phyloP scores from a whole-genome alignment of 345 rosid species.

The Citrus maxima region DNA sequence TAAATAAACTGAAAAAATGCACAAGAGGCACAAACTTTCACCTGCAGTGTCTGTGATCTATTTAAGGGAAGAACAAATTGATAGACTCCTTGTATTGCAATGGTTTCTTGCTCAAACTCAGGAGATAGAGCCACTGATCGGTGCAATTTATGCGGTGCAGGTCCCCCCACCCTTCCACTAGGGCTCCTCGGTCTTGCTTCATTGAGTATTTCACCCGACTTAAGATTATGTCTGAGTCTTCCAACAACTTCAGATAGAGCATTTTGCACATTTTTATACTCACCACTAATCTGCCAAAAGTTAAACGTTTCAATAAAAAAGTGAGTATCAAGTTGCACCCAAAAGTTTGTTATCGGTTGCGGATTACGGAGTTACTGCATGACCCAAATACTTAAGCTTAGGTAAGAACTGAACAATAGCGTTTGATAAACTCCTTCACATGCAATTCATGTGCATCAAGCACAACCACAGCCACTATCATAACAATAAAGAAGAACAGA shows the following conservation, averaged over 20 bases:
- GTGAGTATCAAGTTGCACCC: slow-evolving; percentile 5
- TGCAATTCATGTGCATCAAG: background rate
- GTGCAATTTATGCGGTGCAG: slow-evolving; percentile 9
- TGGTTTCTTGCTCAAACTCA: slow-evolving; percentile 5
- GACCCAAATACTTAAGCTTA: background rate
- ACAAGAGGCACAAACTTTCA: slow-evolving; percentile 17
- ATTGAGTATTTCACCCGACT: slow-evolving; percentile 31
- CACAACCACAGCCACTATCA: background rate
- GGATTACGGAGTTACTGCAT: too few species aligned
- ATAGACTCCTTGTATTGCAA: slow-evolving; percentile 11
- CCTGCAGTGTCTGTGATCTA: slow-evolving; percentile 28
- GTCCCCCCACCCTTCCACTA: slow-evolving; percentile 22
- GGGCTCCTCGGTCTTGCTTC: slow-evolving; percentile 26
- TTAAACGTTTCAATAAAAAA: background rate
- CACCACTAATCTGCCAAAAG: slow-evolving; percentile 43
- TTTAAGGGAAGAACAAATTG: slow-evolving; percentile 11
- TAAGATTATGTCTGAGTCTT: slow-evolving; percentile 35
- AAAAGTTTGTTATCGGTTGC: background rate
- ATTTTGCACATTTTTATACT: slow-evolving; percentile 36
- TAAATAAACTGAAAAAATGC: background rate
- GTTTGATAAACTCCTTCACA: background rate
- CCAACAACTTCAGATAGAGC: slow-evolving; percentile 37
- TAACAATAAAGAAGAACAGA: background rate
- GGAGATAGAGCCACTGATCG: slow-evolving; percentile 5
- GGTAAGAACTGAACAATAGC: background rate